Evolutionary conservation across 2,329 filamentous ascomycete genomes (phyloP).

Genomic region (Talaromyces verruculosus): DNA sequence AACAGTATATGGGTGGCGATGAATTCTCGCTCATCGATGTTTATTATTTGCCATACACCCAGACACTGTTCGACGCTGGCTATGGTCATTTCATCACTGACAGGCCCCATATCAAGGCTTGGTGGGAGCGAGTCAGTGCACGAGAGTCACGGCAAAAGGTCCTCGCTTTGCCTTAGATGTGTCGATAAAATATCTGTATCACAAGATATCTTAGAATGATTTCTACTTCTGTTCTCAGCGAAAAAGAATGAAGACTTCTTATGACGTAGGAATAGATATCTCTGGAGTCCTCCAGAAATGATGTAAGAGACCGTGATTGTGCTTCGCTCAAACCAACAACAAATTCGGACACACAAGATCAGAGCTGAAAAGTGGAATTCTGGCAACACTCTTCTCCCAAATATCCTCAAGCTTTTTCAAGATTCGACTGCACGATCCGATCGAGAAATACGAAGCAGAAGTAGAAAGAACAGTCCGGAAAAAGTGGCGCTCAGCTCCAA

Average conservation of each 20-base stretch:
- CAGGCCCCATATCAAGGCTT: conserved; percentile 4
- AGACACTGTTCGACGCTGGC: conserved; percentile 1
- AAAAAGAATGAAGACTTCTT: no score
- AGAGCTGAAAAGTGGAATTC: background rate
- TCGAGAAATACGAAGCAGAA: conserved; percentile 14
- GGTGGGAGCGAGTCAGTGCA: conserved; percentile 11
- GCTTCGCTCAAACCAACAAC: conserved; percentile 2
- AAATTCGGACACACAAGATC: conserved; percentile 8
- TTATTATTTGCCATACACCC: conserved; percentile 17
- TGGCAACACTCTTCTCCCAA: background rate
- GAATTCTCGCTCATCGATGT: conserved; percentile 22
- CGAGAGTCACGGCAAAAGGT: conserved; percentile 11
- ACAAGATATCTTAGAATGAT: background rate
- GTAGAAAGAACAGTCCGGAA: conserved; percentile 5
- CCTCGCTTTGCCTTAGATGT: conserved; percentile 3
- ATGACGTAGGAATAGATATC: no score
- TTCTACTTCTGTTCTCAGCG: no score
- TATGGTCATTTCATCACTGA: conserved; percentile 5
- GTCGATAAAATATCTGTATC: background rate
- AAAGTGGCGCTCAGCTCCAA: conserved; percentile 7
- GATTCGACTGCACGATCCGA: background rate
- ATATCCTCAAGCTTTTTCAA: conserved; percentile 10
- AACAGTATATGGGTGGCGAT: conserved; percentile 26
- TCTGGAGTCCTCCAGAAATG: no score
- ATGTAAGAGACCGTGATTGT: no score